Evolutionary conservation across 805 yeast species (phyloP).

Genomic region (Candida loeiensis): DNA sequence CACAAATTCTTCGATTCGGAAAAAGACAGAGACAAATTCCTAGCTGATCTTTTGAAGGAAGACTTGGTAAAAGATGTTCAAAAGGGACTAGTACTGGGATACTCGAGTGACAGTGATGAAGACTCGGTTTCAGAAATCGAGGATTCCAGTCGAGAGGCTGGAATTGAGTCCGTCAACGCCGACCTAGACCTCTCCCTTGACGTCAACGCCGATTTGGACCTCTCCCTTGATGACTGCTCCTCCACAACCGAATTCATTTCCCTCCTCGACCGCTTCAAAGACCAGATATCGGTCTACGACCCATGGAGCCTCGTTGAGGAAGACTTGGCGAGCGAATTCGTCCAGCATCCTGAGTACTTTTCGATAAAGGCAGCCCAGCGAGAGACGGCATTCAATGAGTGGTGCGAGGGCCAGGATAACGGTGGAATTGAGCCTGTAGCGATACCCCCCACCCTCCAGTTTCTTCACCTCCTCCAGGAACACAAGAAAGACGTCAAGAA

Average conservation of each 20-base stretch:
- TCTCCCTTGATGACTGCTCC: background rate
- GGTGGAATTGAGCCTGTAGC: background rate
- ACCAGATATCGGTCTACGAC: constrained; percentile 29
- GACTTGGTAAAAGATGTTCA: constrained; percentile 18
- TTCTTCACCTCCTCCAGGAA: constrained; percentile 24
- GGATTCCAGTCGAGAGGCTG: no score
- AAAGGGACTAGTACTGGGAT: background rate
- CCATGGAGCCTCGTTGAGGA: constrained; percentile 40
- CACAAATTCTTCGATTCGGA: background rate
- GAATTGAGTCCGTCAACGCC: background rate
- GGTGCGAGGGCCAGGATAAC: constrained; percentile 15
- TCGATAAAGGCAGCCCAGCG: constrained; percentile 17
- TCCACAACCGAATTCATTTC: constrained; percentile 17
- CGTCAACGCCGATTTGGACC: no score
- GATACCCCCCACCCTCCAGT: constrained; percentile 18
- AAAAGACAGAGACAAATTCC: constrained; percentile 11
- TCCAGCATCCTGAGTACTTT: constrained; percentile 27
- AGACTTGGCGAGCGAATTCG: constrained; percentile 27
- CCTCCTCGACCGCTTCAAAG: constrained; percentile 23
- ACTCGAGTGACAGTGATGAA: constrained; percentile 3
- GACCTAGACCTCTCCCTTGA: background rate
- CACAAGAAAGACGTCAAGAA: constrained; percentile 28
- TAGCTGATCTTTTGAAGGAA: constrained; percentile 17
- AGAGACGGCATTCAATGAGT: constrained; percentile 23
- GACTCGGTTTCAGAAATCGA: constrained; percentile 6